Conservation (phyloP, 2,329 filamentous ascomycete genomes). For the Parafenestella ontariensis region DNA sequence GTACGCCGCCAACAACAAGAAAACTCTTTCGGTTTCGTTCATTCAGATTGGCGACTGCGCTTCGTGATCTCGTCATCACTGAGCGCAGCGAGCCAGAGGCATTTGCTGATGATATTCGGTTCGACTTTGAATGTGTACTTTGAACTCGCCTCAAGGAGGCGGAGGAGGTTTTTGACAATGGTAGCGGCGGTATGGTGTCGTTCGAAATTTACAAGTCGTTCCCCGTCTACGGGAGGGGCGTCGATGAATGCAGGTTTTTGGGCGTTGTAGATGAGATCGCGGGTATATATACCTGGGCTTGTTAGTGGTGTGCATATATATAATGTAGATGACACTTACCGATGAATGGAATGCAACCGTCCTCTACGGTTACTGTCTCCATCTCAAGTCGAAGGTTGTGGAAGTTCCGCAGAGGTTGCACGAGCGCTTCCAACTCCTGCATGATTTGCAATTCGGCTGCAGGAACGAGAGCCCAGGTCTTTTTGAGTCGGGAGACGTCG, state of each 20-base stretch:
- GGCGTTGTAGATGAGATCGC: conserved; percentile 81
- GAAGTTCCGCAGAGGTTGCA: conserved; percentile 81
- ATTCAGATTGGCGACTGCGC: conserved; percentile 42
- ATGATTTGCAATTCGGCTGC: conserved; percentile 70
- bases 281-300: conserved; percentile 70
- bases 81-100: conserved; percentile 83
- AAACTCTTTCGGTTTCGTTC: conserved; percentile 14
- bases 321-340: conserved; percentile 58
- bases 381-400: conserved; percentile 79
- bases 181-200: conserved; percentile 76
- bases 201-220: conserved; percentile 83
- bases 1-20: conserved; percentile 9
- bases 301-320: conserved; percentile 13
- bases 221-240: conserved; percentile 63
- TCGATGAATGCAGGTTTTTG: conserved; percentile 79
- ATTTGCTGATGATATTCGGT: conserved; percentile 78
- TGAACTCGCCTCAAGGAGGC: conserved; percentile 79
- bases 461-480: conserved; percentile 76
- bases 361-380: conserved; percentile 71
- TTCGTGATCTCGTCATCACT: conserved; percentile 73
- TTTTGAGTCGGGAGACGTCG: conserved; percentile 71
- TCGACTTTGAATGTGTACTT: conserved; percentile 77
- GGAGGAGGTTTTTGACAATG: conserved; percentile 79
- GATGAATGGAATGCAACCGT: conserved; percentile 83
- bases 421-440: conserved; percentile 72